A percentile compares a stretch with the other conserved stretches of the same genome.
phyloP scores from a whole-genome alignment of 305 asterid genomes.

The Rubia balearica region DNA sequence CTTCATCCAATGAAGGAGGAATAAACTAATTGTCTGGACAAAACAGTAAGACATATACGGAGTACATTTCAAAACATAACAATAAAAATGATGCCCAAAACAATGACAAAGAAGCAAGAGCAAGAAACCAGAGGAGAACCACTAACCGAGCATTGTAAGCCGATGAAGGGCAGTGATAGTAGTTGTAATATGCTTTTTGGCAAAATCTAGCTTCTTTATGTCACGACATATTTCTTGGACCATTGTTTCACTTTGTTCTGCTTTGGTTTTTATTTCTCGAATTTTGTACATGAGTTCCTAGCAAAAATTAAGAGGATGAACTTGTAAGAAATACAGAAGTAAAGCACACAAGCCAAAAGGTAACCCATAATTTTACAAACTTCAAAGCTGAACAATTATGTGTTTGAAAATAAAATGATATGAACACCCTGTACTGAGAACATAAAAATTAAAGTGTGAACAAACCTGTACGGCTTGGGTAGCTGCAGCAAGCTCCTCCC shows the following conservation, averaged over 20 bases:
- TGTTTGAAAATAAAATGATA: background rate
- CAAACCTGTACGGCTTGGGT: constrained; percentile 84
- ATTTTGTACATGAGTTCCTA: constrained; percentile 95
- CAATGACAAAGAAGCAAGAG: background rate
- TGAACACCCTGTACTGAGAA: background rate
- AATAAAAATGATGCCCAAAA: background rate
- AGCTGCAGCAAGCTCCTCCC: constrained; percentile 97
- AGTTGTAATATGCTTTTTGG: constrained; percentile 94
- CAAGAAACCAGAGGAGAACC: constrained; percentile 10
- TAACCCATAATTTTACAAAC: background rate
- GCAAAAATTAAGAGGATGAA: constrained; percentile 26
- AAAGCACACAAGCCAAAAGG: background rate
- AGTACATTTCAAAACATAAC: constrained; percentile 5
- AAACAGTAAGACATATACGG: background rate
- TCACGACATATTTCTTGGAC: constrained; percentile 99
- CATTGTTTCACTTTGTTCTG: constrained; percentile 99
- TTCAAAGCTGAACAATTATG: background rate
- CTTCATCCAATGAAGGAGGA: constrained; percentile 1
- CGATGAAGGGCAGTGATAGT: constrained; percentile 99
- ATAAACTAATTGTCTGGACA: background rate
- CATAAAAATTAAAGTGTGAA: constrained; percentile 3
- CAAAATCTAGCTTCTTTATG: constrained; percentile 96
- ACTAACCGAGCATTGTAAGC: constrained; percentile 94
- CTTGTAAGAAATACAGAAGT: background rate
- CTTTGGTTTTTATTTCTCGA: constrained; percentile 93